Evolutionary conservation across 768 basidiomycete species (phyloP).

Genomic region (Lactarius vividus): DNA sequence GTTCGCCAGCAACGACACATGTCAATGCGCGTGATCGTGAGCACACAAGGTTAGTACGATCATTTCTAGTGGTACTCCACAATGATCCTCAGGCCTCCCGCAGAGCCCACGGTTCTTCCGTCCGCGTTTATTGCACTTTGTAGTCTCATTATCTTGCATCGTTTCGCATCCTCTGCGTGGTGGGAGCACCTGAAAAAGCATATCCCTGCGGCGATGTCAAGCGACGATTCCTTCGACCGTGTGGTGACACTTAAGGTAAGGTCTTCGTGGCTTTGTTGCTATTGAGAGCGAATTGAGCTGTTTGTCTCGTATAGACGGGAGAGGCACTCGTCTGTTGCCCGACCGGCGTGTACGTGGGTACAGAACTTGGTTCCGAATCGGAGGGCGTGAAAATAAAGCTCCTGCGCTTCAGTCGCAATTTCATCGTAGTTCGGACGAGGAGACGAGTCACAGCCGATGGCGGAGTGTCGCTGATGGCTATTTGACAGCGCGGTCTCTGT

Average conservation of each 20-base stretch:
- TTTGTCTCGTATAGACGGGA: conserved; percentile 50
- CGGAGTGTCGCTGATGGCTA: conserved; percentile 54
- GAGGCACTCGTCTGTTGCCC: conserved; percentile 69
- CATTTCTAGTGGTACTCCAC: neutral
- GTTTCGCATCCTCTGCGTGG: conserved; percentile 76
- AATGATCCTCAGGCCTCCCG: neutral
- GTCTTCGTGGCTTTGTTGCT: neutral
- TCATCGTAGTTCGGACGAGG: conserved; percentile 59
- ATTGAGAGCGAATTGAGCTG: neutral
- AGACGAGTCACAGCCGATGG: conserved; percentile 62
- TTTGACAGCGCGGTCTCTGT: conserved; percentile 7
- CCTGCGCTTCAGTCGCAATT: conserved; percentile 54
- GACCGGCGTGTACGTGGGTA: conserved; percentile 50
- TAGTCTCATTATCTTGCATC: conserved; percentile 60
- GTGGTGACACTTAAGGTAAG: conserved; percentile 63
- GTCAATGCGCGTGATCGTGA: conserved; percentile 69
- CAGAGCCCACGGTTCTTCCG: conserved; percentile 73
- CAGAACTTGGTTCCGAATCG: conserved; percentile 8
- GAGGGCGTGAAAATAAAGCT: conserved; percentile 28
- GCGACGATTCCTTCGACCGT: conserved; percentile 59
- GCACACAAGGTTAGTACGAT: conserved; percentile 57
- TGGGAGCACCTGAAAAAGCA: conserved; percentile 68
- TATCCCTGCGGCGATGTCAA: conserved; percentile 60
- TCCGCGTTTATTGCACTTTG: conserved; percentile 66
- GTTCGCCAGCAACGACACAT: conserved; percentile 70